phyloP scores from a whole-genome alignment of 2,329 filamentous ascomycete species.

The Raffaelea ambrosiae region DNA sequence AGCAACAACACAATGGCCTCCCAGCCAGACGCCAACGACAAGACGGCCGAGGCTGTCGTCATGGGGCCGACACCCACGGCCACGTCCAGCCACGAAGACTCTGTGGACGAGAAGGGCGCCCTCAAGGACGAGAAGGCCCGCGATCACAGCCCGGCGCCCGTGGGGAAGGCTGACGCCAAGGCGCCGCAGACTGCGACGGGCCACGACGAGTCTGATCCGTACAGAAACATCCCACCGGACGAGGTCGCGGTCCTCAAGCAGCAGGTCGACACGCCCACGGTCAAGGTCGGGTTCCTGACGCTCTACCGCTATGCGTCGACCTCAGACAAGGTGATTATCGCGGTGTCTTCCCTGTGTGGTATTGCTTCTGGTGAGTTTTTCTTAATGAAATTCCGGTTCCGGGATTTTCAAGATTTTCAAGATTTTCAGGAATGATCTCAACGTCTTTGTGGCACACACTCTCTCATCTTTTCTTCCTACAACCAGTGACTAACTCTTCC shows the following conservation, averaged over 20 bases:
- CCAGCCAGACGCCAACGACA: constrained; percentile 3
- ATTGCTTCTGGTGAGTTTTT: constrained; percentile 35
- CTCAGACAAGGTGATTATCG: constrained; percentile 56
- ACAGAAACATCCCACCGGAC: constrained; percentile 52
- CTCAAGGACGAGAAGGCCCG: constrained; percentile 23
- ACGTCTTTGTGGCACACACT: too few relatives aligned
- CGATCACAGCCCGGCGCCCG: background rate
- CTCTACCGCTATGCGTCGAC: constrained; percentile 64
- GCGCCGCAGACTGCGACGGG: constrained; percentile 9
- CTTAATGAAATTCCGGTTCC: too few relatives aligned
- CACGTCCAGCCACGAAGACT: constrained; percentile 27
- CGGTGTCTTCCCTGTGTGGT: constrained; percentile 52
- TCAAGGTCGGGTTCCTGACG: constrained; percentile 55
- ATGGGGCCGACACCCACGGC: constrained; percentile 17
- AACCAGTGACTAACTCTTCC: too few relatives aligned
- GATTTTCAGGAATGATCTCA: too few relatives aligned
- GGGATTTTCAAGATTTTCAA: too few relatives aligned
- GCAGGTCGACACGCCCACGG: constrained; percentile 57
- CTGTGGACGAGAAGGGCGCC: constrained; percentile 15
- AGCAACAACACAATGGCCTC: constrained; percentile 3
- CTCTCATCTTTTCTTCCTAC: constrained; percentile 19
- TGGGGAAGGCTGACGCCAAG: background rate
- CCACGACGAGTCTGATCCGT: constrained; percentile 30
- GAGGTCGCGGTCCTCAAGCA: constrained; percentile 59
- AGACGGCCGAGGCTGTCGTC: constrained; percentile 7